Percentiles rank a stretch among this genome's conserved stretches.
These are phyloP conservation scores for Decorospora gaudefroyi DNA, from an alignment of 2,329 filamentous ascomycete genomes.

Conservation along the genomic window DNA sequence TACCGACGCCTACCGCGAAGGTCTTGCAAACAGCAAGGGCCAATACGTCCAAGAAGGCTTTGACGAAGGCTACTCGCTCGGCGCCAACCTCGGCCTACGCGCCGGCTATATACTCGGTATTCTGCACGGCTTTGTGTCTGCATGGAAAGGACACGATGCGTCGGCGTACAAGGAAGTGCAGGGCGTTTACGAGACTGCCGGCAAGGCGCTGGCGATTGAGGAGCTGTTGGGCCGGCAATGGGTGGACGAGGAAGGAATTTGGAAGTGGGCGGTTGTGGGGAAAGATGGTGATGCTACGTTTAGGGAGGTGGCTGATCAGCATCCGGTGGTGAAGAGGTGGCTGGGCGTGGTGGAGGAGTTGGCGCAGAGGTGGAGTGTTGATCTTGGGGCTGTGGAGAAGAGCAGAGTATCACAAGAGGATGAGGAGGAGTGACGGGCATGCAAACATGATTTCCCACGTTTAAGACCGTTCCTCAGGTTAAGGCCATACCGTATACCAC, in stretches of 20 bases:
- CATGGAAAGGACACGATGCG: constrained; percentile 46
- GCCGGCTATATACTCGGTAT: constrained; percentile 77
- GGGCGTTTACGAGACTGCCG: constrained; percentile 52
- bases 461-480: no score
- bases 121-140: constrained; percentile 69
- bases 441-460: neutral
- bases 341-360: constrained; percentile 51
- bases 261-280: constrained; percentile 64
- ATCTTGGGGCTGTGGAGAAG: constrained; percentile 47
- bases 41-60: constrained; percentile 82
- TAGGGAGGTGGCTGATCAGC: constrained; percentile 61
- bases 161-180: constrained; percentile 35
- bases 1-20: constrained; percentile 89
- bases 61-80: constrained; percentile 85
- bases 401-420: constrained; percentile 46
- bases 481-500: no score
- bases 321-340: constrained; percentile 71
- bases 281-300: constrained; percentile 45
- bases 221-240: constrained; percentile 68
- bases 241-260: constrained; percentile 71
- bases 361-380: constrained; percentile 49
- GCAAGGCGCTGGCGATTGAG: constrained; percentile 63
- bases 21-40: constrained; percentile 75
- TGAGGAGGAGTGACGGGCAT: constrained; percentile 20
- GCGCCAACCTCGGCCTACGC: constrained; percentile 75